Conservation (phyloP, 129 eudicot species). For the Tanacetum coccineum region DNA sequence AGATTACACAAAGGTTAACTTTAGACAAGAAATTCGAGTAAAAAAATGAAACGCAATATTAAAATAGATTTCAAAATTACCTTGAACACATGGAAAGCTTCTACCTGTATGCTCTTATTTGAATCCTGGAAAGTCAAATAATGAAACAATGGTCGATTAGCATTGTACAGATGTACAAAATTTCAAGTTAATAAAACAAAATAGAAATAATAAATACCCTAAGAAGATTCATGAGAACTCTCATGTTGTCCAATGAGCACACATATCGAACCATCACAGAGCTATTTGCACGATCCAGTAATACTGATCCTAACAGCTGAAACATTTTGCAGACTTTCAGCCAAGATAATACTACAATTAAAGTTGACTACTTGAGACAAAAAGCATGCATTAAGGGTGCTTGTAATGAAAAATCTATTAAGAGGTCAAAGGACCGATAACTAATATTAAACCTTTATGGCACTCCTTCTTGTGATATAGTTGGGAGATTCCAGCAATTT, state of each 20-base stretch:
- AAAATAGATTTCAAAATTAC: slow-evolving; percentile 10
- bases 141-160: background rate
- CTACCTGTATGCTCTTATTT: slow-evolving; percentile 52
- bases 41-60: background rate
- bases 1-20: background rate
- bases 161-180: background rate
- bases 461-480: slow-evolving; percentile 76
- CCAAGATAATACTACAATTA: background rate
- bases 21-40: background rate
- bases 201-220: slow-evolving; percentile 41
- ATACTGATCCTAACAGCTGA: slow-evolving; percentile 78
- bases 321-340: slow-evolving; percentile 20
- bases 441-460: slow-evolving; percentile 51
- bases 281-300: slow-evolving; percentile 83
- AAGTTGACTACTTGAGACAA: background rate
- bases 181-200: background rate
- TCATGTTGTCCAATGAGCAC: slow-evolving; percentile 80
- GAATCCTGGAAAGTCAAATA: slow-evolving; percentile 36
- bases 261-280: slow-evolving; percentile 76
- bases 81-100: slow-evolving; percentile 71
- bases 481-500: slow-evolving; percentile 61
- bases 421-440: slow-evolving; percentile 3
- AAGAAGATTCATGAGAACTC: slow-evolving; percentile 93
- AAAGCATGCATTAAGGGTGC: background rate
- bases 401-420: background rate